Conservation (phyloP, 768 basidiomycete species). For the Termitomyces sp. region DNA sequence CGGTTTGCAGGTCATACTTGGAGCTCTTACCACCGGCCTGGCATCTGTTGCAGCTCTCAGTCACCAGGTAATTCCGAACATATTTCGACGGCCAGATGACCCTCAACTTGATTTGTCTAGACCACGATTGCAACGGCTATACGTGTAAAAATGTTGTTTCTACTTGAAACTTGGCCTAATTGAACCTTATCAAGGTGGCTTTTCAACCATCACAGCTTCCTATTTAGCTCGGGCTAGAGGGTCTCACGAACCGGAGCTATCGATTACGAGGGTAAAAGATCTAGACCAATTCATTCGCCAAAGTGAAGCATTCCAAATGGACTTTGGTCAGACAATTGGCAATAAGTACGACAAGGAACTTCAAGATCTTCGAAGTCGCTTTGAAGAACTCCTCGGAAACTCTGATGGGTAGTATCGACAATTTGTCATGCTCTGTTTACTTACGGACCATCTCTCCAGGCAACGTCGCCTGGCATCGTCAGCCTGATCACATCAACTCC, state of each 20-base stretch:
- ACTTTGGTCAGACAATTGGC: slow-evolving; percentile 40
- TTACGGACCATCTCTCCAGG: slow-evolving; percentile 1
- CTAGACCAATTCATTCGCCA: slow-evolving; percentile 67
- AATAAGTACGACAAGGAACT: slow-evolving; percentile 31
- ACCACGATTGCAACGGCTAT: slow-evolving; percentile 30
- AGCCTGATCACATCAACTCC: slow-evolving; percentile 8
- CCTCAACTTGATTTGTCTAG: slow-evolving; percentile 16
- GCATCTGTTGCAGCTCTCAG: slow-evolving; percentile 38
- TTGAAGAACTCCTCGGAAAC: slow-evolving; percentile 46
- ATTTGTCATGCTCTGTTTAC: background rate
- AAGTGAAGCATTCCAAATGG: slow-evolving; percentile 49
- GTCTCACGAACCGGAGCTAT: slow-evolving; percentile 66
- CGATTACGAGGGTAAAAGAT: slow-evolving; percentile 47
- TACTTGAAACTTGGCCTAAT: background rate
- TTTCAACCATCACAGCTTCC: slow-evolving; percentile 63
- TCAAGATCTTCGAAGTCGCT: slow-evolving; percentile 27
- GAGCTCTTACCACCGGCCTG: slow-evolving; percentile 62
- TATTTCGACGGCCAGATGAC: background rate
- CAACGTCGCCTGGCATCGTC: slow-evolving; percentile 16
- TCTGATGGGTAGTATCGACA: slow-evolving; percentile 22
- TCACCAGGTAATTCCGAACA: slow-evolving; percentile 28
- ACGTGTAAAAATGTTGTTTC: slow-evolving; percentile 8
- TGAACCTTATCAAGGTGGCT: slow-evolving; percentile 37
- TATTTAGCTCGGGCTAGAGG: slow-evolving; percentile 68
- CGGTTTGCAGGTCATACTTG: slow-evolving; percentile 55